Evolutionary conservation across 2,329 filamentous ascomycete species (phyloP).

Genomic region (Ceratocystis huliohia): DNA sequence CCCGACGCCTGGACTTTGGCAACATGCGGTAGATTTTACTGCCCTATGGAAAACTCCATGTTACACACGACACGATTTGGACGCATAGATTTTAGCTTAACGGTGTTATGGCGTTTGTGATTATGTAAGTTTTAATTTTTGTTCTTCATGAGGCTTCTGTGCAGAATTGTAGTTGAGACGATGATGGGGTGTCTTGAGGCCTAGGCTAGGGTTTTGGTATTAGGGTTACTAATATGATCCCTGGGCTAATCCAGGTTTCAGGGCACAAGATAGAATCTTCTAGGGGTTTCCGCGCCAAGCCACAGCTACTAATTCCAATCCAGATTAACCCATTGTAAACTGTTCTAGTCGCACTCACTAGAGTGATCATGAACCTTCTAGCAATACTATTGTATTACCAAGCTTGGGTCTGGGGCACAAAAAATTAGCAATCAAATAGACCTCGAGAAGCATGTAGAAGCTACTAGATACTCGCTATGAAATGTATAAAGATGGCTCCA

Average conservation of each 20-base stretch:
- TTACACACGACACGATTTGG: not conserved
- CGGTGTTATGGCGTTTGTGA: not conserved
- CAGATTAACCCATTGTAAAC: not conserved
- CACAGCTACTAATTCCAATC: not conserved
- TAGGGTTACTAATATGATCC: no score
- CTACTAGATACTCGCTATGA: constrained; percentile 6
- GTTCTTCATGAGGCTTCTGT: not conserved
- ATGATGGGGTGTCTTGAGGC: no score
- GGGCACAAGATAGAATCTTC: not conserved
- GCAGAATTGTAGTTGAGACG: not conserved
- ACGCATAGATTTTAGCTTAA: not conserved
- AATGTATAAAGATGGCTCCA: constrained; percentile 7
- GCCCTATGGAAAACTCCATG: not conserved
- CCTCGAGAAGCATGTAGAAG: constrained; percentile 9
- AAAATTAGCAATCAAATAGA: not conserved
- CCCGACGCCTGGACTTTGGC: constrained; percentile 70
- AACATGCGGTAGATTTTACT: constrained; percentile 6
- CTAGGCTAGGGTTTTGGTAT: no score
- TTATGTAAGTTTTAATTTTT: not conserved
- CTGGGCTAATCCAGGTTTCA: no score
- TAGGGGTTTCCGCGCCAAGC: not conserved
- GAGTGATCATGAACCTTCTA: constrained; percentile 6
- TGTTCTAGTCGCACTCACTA: not conserved
- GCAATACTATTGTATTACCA: not conserved
- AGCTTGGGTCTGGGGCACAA: not conserved